Evolutionary conservation across 768 basidiomycete species (phyloP), one percentile per base, ranked within the genome.

Genomic region (Lactarius hengduanensis): DNA sequence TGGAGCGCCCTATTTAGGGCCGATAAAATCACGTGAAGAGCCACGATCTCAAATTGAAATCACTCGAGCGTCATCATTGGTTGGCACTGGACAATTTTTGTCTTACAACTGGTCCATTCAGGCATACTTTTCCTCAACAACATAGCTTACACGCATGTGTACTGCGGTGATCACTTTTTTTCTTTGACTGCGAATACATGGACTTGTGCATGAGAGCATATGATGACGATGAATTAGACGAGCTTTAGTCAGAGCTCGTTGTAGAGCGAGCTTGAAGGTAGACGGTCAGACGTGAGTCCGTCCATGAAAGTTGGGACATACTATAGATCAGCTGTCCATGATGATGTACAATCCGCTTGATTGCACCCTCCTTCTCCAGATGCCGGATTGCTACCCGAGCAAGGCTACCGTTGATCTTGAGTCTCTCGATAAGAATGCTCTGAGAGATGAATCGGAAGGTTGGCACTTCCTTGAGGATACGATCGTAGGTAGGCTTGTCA

Each of bases 381-480:
- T 96, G 92, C 72, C 82, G 83, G 79, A 98, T 97, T 61, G 93
- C 93, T 70, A 91, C 76, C 63, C 96, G 91, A 60, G 97, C 96
- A 75, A 99, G 83, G 72, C 89, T 90, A 69, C 97, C 97, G 79
- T 96, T 96, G 78, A 99, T 84, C 78, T 98, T 98, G 79, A 98
- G 86, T 74, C 97, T 89, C 80, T 99, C 97, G 76, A 99, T 97
- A 80, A 99, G 92, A 79, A 96, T 95, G 75, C 90, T 91, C 81
- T 95, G 92, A 78, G 89, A 91, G 87, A 98, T 95, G 85, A 98
- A 92, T 75, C 92, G 92, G 93, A 95, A 99, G 78, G 96, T 95
- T 57, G 97, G 97, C 79, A 93, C 94, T 80, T 98, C 96, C 86
- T 98, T 98, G 76, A 96, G 78, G 83, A 97, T 94, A 75, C 92